Base-by-base conservation (phyloP, 768 basidiomycete species). In the Gymnopilus junonius region DNA sequence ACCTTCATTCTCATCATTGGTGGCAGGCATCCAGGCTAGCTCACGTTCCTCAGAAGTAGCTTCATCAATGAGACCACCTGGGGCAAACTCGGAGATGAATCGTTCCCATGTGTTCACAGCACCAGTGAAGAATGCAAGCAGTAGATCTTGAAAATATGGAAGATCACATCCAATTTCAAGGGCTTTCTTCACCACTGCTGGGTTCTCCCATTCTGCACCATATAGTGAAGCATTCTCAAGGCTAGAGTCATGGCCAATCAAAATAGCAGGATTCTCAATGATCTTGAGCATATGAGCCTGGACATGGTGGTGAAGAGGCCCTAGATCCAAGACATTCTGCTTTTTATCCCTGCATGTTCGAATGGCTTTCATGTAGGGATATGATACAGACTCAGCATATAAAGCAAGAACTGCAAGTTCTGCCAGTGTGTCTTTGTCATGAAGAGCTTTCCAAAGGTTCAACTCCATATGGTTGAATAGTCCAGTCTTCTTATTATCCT, bases 1-100 rank as follows among this genome's bases (percentile, higher is more conserved):
- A 5, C 75, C 71, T 68, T 78, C 75, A 62, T 75, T 75, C 0
- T 62, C 65, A 61, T 77, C 73, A 63, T 77, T 78, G 14, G 73
- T 75, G 1, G 73, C 20, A 10, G 73, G 71, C 65, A 77, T 67
- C 64, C 67, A 76, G 11, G 72, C 70, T 12, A 58, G 31, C 4
- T 64, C 54, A 23, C 10, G 71, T 66, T n/a, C 73, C 70, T 27
- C 25, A 29, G 46, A 3, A 48, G 25, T 29, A 12, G 46, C 46
- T 48, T 48, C 46, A 31, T 48, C 46, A 29, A 48, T 48, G 1
- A 48, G 20, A 4, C 46, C 46, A 48, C 46, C 46, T 29, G 46
- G 46, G 11, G 46, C 46, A 31, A 48, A 48, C 25, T 48, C 46
- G 1, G 46, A 48, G 25, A 27, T 48, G 29, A 48, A 48, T 12